A percentile compares a stretch with the other conserved stretches of the same genome.
Conservation (phyloP, 2,329 filamentous ascomycete genomes). For the Oidium heveae region DNA sequence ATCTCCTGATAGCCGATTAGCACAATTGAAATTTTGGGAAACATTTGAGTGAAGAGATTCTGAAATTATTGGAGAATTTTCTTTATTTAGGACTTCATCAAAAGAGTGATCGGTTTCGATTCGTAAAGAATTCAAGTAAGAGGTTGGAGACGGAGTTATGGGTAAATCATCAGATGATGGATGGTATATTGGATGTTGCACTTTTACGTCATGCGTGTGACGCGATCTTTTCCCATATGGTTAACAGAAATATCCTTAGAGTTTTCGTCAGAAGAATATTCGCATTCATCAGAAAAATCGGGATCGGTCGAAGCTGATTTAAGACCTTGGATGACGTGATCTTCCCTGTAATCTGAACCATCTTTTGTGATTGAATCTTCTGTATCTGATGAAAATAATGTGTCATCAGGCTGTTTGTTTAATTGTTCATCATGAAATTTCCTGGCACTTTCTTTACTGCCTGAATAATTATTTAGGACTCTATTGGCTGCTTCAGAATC, state of each 20-base stretch:
- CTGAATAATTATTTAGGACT: background rate
- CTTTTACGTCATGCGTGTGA: background rate
- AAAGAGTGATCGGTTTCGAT: background rate
- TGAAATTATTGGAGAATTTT: background rate
- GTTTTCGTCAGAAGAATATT: slow-evolving; percentile 30
- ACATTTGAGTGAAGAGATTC: background rate
- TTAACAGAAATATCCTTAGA: slow-evolving; percentile 10
- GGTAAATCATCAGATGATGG: background rate
- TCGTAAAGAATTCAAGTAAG: background rate
- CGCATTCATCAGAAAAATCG: background rate
- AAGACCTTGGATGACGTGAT: background rate
- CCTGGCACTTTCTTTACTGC: background rate
- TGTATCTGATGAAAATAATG: background rate
- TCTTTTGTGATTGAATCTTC: background rate
- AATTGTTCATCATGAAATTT: background rate
- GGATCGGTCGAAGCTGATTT: background rate
- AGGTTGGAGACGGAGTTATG: background rate
- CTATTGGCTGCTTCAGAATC: background rate
- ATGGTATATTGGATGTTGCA: background rate
- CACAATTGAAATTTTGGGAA: background rate
- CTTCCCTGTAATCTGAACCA: background rate
- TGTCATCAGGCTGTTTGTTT: background rate
- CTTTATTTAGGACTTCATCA: background rate
- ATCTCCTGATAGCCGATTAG: background rate
- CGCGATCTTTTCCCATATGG: background rate